Evolutionary conservation across 371 early-diverging fungal genomes (phyloP).

Genomic region (Mucor piriformis): DNA sequence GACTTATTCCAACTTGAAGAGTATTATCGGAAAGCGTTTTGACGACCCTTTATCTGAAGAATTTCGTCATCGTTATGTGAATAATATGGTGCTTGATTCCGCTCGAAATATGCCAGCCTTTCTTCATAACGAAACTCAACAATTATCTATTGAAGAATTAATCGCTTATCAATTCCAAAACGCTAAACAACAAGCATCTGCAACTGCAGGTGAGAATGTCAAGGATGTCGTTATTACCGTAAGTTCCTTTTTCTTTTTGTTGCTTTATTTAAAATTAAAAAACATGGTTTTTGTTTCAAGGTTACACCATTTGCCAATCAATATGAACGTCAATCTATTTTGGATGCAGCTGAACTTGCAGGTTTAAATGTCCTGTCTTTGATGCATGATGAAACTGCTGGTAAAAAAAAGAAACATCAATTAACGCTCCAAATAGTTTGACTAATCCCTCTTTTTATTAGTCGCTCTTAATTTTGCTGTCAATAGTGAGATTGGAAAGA

Average conservation of each 20-base stretch:
- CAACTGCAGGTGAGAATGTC: constrained; percentile 75
- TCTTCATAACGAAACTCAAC: constrained; percentile 53
- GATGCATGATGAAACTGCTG: constrained; percentile 93
- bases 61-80: constrained; percentile 74
- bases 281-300: constrained; percentile 40
- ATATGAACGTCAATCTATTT: constrained; percentile 88
- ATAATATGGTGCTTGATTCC: constrained; percentile 71
- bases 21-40: constrained; percentile 75
- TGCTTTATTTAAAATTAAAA: background rate
- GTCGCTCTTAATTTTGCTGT: constrained; percentile 95
- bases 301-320: constrained; percentile 91
- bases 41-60: constrained; percentile 69
- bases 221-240: constrained; percentile 92
- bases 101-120: constrained; percentile 69
- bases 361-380: constrained; percentile 82
- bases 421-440: background rate
- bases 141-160: constrained; percentile 82
- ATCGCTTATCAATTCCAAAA: constrained; percentile 93
- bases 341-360: constrained; percentile 94
- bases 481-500: constrained; percentile 65
- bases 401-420: constrained; percentile 35
- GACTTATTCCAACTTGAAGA: constrained; percentile 83
- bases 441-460: constrained; percentile 1
- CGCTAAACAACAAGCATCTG: constrained; percentile 83
- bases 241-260: constrained; percentile 21